Base-by-base conservation (phyloP, 2,329 filamentous ascomycete species). In the Aureobasidium sp. region DNA sequence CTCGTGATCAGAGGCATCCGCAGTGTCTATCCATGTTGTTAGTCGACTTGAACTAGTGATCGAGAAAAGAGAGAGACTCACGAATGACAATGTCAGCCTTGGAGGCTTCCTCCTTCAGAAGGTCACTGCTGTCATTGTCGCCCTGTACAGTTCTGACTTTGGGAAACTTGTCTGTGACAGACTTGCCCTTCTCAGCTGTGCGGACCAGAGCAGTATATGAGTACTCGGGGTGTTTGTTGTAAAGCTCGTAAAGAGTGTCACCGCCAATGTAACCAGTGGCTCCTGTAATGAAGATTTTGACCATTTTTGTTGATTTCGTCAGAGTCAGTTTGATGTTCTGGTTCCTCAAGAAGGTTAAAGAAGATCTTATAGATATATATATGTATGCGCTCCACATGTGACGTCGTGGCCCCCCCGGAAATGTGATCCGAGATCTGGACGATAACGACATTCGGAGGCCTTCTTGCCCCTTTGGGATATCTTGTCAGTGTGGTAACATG, bases 111-210 rank as follows among this genome's bases (percentile, higher is more conserved):
- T 74, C 68, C 33, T 77, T 71, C 1, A 83, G 64, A 3, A 81
- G 58, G 0, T 74, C 69, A 2, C 69, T 67, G 60, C 74, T 73
- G 45, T 81, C 77, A 3, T 81, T 72, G 50, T 75, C 74, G 27
- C 81, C 81, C 60, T 81, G 77, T 1, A 82, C 78, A n/a, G 82
- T 72, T 15, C 73, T 73, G 54, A 80, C 69, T 6, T 73, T 75
- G 3, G 81, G 73, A 61, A 78, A 83, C 37, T 73, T 69, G 15
- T 73, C 68, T 3, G 75, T 75, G 13, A 81, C 70, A 57, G 70
- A 70, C 15, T 76, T 76, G 31, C 76, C 79, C 66, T 77, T 78
- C 63, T 78, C 77, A 47, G 72, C 74, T 65, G 78, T 77, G 23
- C 79, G 74, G 1, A 81, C 78, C 3, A 81, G 69, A n/a, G 72